Base-by-base conservation (phyloP, 1,284 basidiomycete genomes). In the Apiotrichum brassicae region DNA sequence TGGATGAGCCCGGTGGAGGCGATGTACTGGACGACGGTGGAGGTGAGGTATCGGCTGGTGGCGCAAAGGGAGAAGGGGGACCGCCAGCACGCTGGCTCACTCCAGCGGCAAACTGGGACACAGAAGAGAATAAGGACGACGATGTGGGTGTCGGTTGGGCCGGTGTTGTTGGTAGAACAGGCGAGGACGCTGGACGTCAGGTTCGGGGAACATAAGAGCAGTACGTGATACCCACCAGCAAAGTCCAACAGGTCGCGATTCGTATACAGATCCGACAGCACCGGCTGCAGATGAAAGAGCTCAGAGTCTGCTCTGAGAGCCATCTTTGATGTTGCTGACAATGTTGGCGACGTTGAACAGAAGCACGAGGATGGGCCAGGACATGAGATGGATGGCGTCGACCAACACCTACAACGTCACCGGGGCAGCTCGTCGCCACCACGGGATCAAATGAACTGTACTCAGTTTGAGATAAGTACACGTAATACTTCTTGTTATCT, bases 171-270 rank as follows among this genome's bases (percentile, higher is more conserved):
- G 43, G 30, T 13, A 46, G 45, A 11, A 36, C 23, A 11, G 48
- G 44, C 4, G 58, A 50, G 1, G 56, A 50, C 3, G 53, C 41
- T 48, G 59, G 8, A 4, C 12, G 26, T 42, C 6, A 32, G 40
- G 4, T 30, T 2, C 6, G 7, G 24, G n/a, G 11, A 4, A 2
- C 14, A 2, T 3, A 11, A 25, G 2, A 4, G 8, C n/a, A 6
- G n/a, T n/a, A n/a, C n/a, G n/a, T 30, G 28, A 14, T 5, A 20
- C 28, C 4, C 13, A 42, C 40, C 11, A 5, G 40, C 16, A 48
- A 73, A 59, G 55, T 71, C 70, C 9, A 71, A 59, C 8, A 73
- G 63, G 46, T 73, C 71, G 38, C 54, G 55, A 2, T 58, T 43
- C 20, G 60, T 57, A 48, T 64, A 71, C 25, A 71, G 53, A 24